Evolutionary conservation across 495 filamentous ascomycete genomes (phyloP), one percentile per base, ranked within the genome.

Genomic region (Penicillium goetzii): DNA sequence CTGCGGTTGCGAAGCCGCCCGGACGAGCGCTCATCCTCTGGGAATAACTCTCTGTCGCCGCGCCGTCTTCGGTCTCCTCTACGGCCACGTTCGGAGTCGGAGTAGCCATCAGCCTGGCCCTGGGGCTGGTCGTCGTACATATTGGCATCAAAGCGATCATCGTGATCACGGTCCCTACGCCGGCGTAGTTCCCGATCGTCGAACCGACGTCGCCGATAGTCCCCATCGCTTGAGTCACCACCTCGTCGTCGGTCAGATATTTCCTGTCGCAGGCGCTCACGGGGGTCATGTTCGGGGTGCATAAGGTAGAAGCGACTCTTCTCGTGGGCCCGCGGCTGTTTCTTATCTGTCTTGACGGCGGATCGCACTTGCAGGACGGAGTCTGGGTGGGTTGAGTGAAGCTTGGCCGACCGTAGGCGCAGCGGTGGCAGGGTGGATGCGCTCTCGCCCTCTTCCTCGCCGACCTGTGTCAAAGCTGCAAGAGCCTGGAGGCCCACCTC

Each of bases 301-400:
- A 95, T 83, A 10, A 97, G 85, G 72, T 98, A 99, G 76, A 93
- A 98, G 17, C 92, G 82, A 74, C 95, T 97, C 34, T 89, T 82
- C 56, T 91, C 86, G 15, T 90, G 81, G 0, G 95, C 92, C 40
- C 90, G 87, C 17, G 83, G 78, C 56, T 85, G 83, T 76, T 99
- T 99, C 66, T 82, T 88, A 73, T 99, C 95, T 7, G 83, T 79
- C n/a, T 79, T 78, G 5, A 89, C 82, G 11, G 93, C 90, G 38
- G 89, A 84, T 58, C 95, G 86, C 15, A 97, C 82, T 61, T 87
- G 83, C 1, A 99, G 78, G 23, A 80, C 75, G 26, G 85, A 84
- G 38, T 96, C 85, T 5, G 92, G 90, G 59, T 90, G 88, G 26
- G 83, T 70, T 1, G 86, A 73, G 23, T 88, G 81, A 10, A 77